A percentile compares a stretch with the other conserved stretches of the same genome.
These are phyloP conservation scores for Phytophthora pini DNA, from an alignment of 352 stramenopile genomes.

Conservation along the genomic window DNA sequence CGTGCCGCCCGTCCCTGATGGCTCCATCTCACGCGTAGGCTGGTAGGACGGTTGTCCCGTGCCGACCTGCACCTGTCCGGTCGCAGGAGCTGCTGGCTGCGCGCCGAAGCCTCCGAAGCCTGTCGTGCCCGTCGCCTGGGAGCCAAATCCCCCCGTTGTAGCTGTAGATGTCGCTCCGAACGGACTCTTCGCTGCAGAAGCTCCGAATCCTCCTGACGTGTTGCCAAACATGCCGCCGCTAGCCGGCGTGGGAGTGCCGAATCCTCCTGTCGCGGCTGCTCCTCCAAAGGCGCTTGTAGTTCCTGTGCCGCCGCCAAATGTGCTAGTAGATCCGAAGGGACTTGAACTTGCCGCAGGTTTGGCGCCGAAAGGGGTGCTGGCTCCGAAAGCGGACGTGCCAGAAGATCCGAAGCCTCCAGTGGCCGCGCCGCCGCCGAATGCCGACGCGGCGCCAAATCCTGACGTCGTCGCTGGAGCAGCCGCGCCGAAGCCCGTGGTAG, in stretches of 20 bases:
- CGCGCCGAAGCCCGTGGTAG: conserved; percentile 48
- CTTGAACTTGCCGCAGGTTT: conserved; percentile 63
- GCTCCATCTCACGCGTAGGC: conserved; percentile 65
- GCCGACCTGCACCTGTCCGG: conserved; percentile 60
- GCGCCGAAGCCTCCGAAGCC: conserved; percentile 55
- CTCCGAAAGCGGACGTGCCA: conserved; percentile 46
- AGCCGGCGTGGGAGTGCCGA: conserved; percentile 37
- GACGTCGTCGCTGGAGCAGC: conserved; percentile 34
- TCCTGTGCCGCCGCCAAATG: conserved; percentile 52
- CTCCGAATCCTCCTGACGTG: conserved; percentile 43
- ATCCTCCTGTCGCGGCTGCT: conserved; percentile 37
- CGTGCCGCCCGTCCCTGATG: conserved; percentile 58
- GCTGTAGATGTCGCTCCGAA: conserved; percentile 47
- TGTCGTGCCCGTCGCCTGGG: conserved; percentile 34
- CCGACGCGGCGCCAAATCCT: conserved; percentile 48
- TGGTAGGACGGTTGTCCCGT: conserved; percentile 80
- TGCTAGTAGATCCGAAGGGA: conserved; percentile 65
- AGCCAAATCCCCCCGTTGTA: conserved; percentile 56
- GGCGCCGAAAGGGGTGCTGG: conserved; percentile 57
- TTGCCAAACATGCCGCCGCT: conserved; percentile 58
- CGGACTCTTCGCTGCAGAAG: conserved; percentile 51
- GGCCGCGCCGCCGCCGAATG: conserved; percentile 27
- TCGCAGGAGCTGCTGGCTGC: conserved; percentile 19
- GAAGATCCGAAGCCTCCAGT: conserved; percentile 37
- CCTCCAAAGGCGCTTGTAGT: conserved; percentile 50